Conservation (phyloP, 768 basidiomycete species). For the Tephrocybe sp. region DNA sequence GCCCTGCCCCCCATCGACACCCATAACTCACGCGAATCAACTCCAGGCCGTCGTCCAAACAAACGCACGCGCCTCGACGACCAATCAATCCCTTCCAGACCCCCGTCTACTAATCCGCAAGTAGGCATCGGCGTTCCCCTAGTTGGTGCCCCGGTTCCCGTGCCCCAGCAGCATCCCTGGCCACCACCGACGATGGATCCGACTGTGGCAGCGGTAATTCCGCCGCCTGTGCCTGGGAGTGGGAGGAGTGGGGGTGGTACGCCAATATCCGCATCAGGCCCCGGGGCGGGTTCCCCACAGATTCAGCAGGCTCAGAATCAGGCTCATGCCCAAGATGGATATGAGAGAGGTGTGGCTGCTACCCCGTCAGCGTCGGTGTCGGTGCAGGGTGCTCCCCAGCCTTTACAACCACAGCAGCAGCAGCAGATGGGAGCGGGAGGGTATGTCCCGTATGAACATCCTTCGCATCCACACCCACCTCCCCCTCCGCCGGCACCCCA, state of each 20-base stretch:
- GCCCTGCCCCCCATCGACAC: neutral
- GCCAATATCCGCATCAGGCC: too few species aligned
- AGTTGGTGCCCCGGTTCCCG: constrained; percentile 13
- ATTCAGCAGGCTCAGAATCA: constrained; percentile 16
- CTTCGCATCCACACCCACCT: constrained; percentile 11
- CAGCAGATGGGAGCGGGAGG: constrained; percentile 18
- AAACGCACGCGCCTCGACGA: constrained; percentile 36
- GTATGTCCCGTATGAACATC: constrained; percentile 1
- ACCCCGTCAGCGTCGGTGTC: too few species aligned
- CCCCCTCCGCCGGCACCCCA: constrained; percentile 5
- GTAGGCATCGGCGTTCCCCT: constrained; percentile 20
- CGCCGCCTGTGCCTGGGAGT: constrained; percentile 11
- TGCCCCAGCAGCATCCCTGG: constrained; percentile 28
- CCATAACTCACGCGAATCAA: neutral
- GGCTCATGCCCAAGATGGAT: constrained; percentile 4
- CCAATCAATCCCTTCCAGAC: constrained; percentile 6
- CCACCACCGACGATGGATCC: constrained; percentile 35
- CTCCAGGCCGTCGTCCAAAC: constrained; percentile 24
- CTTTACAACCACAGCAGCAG: constrained; percentile 19
- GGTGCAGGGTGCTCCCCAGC: constrained; percentile 7
- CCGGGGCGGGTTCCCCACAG: too few species aligned
- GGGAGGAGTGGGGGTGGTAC: neutral
- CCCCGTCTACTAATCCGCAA: neutral
- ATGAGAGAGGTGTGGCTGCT: too few species aligned
- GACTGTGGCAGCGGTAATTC: constrained; percentile 27